These are phyloP conservation scores for Fusarium compactum DNA, from an alignment of 2,329 filamentous ascomycete genomes.

Conservation along the genomic window DNA sequence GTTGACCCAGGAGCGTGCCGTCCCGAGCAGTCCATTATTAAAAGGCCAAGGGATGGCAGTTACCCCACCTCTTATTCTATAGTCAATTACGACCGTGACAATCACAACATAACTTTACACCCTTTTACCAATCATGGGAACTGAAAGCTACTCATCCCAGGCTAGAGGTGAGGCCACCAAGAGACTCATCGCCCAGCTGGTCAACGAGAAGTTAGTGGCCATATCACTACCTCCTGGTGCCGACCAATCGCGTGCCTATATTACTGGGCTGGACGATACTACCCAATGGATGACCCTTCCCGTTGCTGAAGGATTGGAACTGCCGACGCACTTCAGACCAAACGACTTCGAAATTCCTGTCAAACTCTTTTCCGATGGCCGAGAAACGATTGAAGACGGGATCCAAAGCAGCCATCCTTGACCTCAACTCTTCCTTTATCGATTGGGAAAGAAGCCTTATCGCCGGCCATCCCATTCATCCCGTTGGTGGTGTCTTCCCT, in stretches of 20 bases:
- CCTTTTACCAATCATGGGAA: neutral
- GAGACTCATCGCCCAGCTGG: neutral
- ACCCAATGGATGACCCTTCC: neutral
- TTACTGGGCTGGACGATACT: neutral
- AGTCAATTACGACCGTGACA: too few species aligned
- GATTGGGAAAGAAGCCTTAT: neutral
- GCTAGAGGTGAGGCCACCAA: neutral
- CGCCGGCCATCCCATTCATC: neutral
- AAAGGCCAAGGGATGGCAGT: too few species aligned
- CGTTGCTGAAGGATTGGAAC: fast-evolving
- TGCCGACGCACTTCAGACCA: neutral
- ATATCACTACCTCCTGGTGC: neutral
- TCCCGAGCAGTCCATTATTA: too few species aligned
- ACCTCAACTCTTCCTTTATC: neutral
- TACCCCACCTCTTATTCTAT: too few species aligned
- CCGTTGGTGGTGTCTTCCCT: fast-evolving
- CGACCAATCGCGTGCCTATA: neutral
- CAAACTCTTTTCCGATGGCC: neutral
- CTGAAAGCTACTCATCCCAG: neutral
- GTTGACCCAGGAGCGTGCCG: too few species aligned
- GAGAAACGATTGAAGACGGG: neutral
- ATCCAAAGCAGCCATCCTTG: neutral
- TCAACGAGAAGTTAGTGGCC: neutral
- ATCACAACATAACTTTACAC: too few species aligned
- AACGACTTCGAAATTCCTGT: neutral